Evolutionary conservation across 2,329 filamentous ascomycete species (phyloP).

Genomic region (Corinectria fuckeliana): DNA sequence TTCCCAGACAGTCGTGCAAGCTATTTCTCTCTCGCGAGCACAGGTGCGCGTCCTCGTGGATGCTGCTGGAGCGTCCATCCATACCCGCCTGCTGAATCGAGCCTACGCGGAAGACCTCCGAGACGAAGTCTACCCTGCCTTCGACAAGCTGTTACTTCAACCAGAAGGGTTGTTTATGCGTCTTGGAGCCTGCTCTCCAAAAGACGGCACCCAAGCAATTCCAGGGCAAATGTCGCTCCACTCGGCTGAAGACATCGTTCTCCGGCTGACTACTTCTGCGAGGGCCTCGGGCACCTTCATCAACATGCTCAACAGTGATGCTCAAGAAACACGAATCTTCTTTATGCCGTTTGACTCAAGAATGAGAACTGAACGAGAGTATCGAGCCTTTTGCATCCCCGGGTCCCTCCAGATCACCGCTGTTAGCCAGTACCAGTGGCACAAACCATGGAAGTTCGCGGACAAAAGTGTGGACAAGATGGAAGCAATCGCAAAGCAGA

Average conservation of each 20-base stretch:
- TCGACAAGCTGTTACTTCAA: background rate
- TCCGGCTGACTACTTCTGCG: slow-evolving; percentile 47
- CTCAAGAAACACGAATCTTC: background rate
- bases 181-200: slow-evolving; percentile 1
- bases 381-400: background rate
- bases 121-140: slow-evolving; percentile 38
- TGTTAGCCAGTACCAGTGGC: slow-evolving; percentile 10
- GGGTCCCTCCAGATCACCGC: background rate
- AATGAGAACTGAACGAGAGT: slow-evolving; percentile 3
- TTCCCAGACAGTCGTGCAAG: slow-evolving; percentile 34
- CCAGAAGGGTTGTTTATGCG: slow-evolving; percentile 4
- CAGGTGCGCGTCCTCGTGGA: slow-evolving; percentile 42
- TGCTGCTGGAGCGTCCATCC: slow-evolving; percentile 42
- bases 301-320: slow-evolving; percentile 38
- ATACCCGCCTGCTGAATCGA: slow-evolving; percentile 38
- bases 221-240: slow-evolving; percentile 36
- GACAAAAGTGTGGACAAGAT: slow-evolving; percentile 11
- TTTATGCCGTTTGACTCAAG: slow-evolving; percentile 4
- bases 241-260: slow-evolving; percentile 43
- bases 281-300: slow-evolving; percentile 38
- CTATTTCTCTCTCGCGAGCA: slow-evolving; percentile 35
- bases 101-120: slow-evolving; percentile 42
- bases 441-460: slow-evolving; percentile 10
- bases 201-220: slow-evolving; percentile 4
- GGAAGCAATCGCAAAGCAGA: background rate